Conservation (phyloP, 108 stramenopile species). For the Cyclostephanos tholiformis region DNA sequence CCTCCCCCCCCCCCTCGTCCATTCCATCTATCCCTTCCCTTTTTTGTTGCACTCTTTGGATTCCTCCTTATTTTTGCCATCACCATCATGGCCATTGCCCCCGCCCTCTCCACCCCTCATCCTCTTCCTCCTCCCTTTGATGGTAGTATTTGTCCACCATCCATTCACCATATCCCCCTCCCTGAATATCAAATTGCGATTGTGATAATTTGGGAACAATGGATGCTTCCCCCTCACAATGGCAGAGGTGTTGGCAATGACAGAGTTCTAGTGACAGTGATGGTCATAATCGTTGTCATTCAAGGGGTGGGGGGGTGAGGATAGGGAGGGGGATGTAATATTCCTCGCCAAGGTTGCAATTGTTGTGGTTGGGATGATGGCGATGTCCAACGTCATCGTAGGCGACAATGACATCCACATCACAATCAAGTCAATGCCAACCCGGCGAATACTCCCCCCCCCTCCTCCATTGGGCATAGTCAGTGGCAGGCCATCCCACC, state of each 20-base stretch:
- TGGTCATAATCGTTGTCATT: too few relatives aligned
- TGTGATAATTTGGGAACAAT: conserved; percentile 57
- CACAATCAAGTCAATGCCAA: too few relatives aligned
- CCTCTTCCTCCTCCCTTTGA: conserved; percentile 15
- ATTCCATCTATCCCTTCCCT: background rate
- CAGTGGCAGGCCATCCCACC: conserved; percentile 84
- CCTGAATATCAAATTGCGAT: conserved; percentile 52
- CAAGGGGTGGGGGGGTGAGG: too few relatives aligned
- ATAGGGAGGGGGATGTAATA: background rate
- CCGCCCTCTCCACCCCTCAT: conserved; percentile 1
- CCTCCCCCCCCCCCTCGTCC: background rate
- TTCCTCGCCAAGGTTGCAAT: background rate
- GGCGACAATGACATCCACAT: too few relatives aligned
- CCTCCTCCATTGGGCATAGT: background rate
- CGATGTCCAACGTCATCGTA: too few relatives aligned
- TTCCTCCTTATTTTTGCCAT: background rate
- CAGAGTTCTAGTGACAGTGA: too few relatives aligned
- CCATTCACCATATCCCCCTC: conserved; percentile 51
- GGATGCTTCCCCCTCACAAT: conserved; percentile 79
- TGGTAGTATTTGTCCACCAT: conserved; percentile 54
- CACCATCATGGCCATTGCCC: background rate
- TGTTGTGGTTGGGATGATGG: too few relatives aligned
- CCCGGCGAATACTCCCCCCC: too few relatives aligned
- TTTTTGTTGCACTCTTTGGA: background rate
- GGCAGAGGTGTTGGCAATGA: conserved; percentile 75